Percentiles rank a stretch among this genome's conserved stretches.
phyloP scores from a whole-genome alignment of 108 stramenopile genomes.

The Bacterosira constricta region DNA sequence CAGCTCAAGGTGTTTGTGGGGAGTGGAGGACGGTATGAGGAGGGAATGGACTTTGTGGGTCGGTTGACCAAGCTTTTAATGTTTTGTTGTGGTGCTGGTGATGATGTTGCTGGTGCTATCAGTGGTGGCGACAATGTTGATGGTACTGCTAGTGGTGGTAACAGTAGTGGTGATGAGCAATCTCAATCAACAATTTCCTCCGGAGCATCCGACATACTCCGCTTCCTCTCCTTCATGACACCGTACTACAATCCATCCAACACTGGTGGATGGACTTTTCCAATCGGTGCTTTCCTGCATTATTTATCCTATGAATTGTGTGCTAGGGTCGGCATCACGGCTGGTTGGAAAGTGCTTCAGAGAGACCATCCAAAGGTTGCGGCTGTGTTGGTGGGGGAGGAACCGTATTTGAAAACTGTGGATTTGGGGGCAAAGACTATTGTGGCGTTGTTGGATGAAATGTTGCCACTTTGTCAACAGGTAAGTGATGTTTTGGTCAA shows the following conservation, averaged over 20 bases:
- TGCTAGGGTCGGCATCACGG: conserved; percentile 67
- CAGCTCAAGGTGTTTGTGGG: conserved; percentile 79
- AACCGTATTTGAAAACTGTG: conserved; percentile 55
- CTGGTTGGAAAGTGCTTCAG: conserved; percentile 61
- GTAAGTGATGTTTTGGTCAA: no score
- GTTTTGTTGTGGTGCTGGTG: conserved; percentile 73
- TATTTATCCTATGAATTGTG: conserved; percentile 84
- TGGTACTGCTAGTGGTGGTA: neutral
- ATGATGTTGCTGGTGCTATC: neutral
- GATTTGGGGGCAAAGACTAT: conserved; percentile 70
- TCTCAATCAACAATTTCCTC: conserved; percentile 47
- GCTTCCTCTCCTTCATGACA: conserved; percentile 77
- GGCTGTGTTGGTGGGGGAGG: conserved; percentile 52
- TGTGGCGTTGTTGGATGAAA: conserved; percentile 69
- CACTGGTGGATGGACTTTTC: conserved; percentile 87
- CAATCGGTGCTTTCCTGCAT: conserved; percentile 84
- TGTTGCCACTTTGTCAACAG: conserved; percentile 84
- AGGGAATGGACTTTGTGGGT: conserved; percentile 86
- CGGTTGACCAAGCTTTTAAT: conserved; percentile 82
- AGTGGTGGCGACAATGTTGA: conserved; percentile 10
- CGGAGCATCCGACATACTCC: conserved; percentile 76
- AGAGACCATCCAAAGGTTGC: conserved; percentile 43
- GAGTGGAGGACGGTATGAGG: conserved; percentile 69
- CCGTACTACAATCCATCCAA: conserved; percentile 94
- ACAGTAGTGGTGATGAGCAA: neutral